These are phyloP conservation scores for Coemansia sp. DNA, from an alignment of 192 early-diverging fungal genomes.

Conservation along the genomic window DNA sequence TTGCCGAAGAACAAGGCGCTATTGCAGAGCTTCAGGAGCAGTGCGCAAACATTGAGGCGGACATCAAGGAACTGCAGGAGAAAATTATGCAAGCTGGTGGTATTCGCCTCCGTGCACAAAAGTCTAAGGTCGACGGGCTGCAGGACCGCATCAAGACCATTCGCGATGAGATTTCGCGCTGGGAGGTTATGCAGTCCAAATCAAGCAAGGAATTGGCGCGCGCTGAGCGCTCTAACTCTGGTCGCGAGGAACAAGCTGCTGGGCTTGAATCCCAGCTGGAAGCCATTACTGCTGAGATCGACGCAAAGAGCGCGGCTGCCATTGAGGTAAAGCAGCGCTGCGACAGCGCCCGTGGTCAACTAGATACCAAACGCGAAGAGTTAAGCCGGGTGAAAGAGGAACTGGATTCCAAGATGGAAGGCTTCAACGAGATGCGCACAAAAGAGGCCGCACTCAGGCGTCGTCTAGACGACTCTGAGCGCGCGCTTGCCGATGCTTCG, in stretches of 20 bases:
- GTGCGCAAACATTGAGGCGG: constrained; percentile 66
- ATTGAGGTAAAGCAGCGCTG: constrained; percentile 49
- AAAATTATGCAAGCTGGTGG: constrained; percentile 91
- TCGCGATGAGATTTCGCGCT: constrained; percentile 70
- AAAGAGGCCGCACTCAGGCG: constrained; percentile 68
- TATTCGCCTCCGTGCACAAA: constrained; percentile 81
- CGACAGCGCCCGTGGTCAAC: constrained; percentile 35
- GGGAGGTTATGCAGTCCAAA: constrained; percentile 69
- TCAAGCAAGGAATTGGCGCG: constrained; percentile 75
- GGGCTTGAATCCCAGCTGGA: constrained; percentile 65
- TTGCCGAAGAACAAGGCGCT: constrained; percentile 48
- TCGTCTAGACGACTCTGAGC: constrained; percentile 66
- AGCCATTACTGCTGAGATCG: constrained; percentile 61
- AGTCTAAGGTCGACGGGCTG: constrained; percentile 78
- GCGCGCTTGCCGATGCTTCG: constrained; percentile 54
- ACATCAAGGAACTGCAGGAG: constrained; percentile 80
- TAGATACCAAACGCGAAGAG: constrained; percentile 70
- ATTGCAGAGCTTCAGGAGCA: constrained; percentile 59
- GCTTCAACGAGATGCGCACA: constrained; percentile 66
- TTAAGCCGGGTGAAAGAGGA: constrained; percentile 65
- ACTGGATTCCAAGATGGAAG: constrained; percentile 63
- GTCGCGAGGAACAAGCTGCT: constrained; percentile 64
- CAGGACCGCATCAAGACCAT: constrained; percentile 70
- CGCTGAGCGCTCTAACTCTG: constrained; percentile 62
- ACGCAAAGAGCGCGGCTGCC: constrained; percentile 57